These are phyloP conservation scores for Arachis hypogaea DNA, from an alignment of 306 rosid species.

Conservation along the genomic window DNA sequence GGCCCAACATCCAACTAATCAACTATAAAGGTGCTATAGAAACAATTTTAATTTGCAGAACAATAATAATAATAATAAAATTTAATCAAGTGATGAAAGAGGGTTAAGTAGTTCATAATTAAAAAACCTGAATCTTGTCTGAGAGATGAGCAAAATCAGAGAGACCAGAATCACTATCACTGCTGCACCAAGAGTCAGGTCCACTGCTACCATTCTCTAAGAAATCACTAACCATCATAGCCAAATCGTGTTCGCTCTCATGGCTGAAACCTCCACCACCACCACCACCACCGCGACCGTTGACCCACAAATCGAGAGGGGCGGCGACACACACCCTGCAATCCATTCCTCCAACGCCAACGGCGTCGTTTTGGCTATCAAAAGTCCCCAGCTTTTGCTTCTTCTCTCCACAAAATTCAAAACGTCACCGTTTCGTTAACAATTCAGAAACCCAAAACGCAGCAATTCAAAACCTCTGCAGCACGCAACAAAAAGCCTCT, in stretches of 20 bases:
- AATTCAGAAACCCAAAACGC: slow-evolving; percentile 1
- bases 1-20: neutral
- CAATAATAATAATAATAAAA: neutral
- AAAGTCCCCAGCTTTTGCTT: slow-evolving; percentile 28
- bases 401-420: neutral
- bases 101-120: neutral
- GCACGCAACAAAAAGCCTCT: slow-evolving; percentile 2
- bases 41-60: no score
- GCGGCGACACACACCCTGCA: slow-evolving; percentile 63
- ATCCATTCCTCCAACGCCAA: slow-evolving; percentile 50
- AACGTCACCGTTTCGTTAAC: slow-evolving; percentile 21
- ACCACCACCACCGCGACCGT: slow-evolving; percentile 43
- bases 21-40: neutral
- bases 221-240: slow-evolving; percentile 84
- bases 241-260: slow-evolving; percentile 94
- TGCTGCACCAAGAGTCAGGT: slow-evolving; percentile 86
- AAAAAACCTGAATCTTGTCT: slow-evolving; percentile 72
- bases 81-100: neutral
- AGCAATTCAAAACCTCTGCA: slow-evolving; percentile 3
- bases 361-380: slow-evolving; percentile 31
- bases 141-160: slow-evolving; percentile 82
- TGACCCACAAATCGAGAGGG: slow-evolving; percentile 66
- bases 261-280: slow-evolving; percentile 78
- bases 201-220: slow-evolving; percentile 88
- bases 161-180: slow-evolving; percentile 81